A percentile compares a stretch with the other conserved stretches of the same genome.
Conservation (phyloP, 2,329 filamentous ascomycete genomes). For the Mollisia scopiformis region DNA sequence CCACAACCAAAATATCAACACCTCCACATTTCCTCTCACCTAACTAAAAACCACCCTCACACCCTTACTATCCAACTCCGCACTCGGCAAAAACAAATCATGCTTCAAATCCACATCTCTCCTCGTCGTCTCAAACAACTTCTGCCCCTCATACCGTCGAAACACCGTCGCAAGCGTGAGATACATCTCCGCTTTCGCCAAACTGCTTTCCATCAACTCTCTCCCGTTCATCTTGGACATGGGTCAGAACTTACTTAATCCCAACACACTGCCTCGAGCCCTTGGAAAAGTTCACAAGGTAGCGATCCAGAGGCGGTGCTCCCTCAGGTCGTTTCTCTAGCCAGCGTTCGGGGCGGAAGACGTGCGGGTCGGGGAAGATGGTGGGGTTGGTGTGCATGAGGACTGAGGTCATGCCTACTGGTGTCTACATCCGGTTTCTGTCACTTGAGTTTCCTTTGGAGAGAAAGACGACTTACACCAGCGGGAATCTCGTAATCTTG, state of each 20-base stretch:
- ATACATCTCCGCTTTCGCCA: slow-evolving; percentile 29
- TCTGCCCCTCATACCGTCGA: slow-evolving; percentile 18
- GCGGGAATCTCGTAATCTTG: slow-evolving; percentile 21
- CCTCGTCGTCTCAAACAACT: slow-evolving; percentile 22
- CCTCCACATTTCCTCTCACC: too few species aligned
- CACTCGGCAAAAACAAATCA: slow-evolving; percentile 24
- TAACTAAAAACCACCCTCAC: too few species aligned
- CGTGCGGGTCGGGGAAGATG: slow-evolving; percentile 21
- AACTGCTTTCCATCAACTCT: slow-evolving; percentile 4
- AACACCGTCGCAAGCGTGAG: slow-evolving; percentile 23
- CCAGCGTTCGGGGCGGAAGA: slow-evolving; percentile 27
- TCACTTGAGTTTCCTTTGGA: background rate
- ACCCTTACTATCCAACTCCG: too few species aligned
- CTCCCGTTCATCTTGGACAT: background rate
- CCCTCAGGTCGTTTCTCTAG: slow-evolving; percentile 32
- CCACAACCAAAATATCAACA: too few species aligned
- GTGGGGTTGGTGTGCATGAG: slow-evolving; percentile 24
- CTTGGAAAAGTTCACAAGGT: slow-evolving; percentile 28
- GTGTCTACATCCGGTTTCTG: background rate
- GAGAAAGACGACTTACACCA: background rate
- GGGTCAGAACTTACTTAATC: slow-evolving; percentile 18
- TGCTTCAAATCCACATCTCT: slow-evolving; percentile 24
- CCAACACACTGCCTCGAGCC: slow-evolving; percentile 29
- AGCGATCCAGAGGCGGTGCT: slow-evolving; percentile 17
- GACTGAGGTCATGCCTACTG: slow-evolving; percentile 26